phyloP scores from a whole-genome alignment of 164 flowering plant genomes.

The Kalanchoe fedtschenkoi region DNA sequence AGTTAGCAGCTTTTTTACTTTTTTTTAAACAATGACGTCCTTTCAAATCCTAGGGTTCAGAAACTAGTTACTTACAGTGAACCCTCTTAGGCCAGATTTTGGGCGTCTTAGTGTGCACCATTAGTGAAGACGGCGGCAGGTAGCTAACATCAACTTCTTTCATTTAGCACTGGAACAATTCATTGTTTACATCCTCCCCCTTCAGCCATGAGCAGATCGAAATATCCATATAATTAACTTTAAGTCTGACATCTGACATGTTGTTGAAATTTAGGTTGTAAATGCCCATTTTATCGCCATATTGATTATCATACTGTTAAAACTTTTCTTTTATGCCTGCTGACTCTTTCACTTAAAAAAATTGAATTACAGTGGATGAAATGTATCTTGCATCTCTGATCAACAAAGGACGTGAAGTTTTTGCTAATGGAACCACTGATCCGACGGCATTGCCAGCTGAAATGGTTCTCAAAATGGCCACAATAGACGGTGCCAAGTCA shows the following conservation, averaged over 20 bases:
- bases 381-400: conserved; percentile 87
- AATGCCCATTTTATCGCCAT: neutral
- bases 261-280: neutral
- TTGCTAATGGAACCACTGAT: conserved; percentile 56
- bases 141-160: no score
- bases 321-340: no score
- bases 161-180: no score
- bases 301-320: neutral
- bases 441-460: conserved; percentile 83
- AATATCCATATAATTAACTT: neutral
- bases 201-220: neutral
- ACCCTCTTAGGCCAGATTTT: neutral
- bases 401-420: conserved; percentile 82
- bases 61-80: neutral
- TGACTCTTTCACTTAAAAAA: no score
- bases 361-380: conserved; percentile 62
- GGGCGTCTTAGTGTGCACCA: neutral
- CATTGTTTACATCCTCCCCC: no score
- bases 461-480: conserved; percentile 62
- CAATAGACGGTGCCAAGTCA: conserved; percentile 75
- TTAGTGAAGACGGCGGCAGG: no score
- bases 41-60: neutral
- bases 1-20: no score
- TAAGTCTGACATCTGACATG: neutral
- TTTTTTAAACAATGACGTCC: no score